Conservation (phyloP, 2,329 filamentous ascomycete species). For the Parastagonospora avenae region DNA sequence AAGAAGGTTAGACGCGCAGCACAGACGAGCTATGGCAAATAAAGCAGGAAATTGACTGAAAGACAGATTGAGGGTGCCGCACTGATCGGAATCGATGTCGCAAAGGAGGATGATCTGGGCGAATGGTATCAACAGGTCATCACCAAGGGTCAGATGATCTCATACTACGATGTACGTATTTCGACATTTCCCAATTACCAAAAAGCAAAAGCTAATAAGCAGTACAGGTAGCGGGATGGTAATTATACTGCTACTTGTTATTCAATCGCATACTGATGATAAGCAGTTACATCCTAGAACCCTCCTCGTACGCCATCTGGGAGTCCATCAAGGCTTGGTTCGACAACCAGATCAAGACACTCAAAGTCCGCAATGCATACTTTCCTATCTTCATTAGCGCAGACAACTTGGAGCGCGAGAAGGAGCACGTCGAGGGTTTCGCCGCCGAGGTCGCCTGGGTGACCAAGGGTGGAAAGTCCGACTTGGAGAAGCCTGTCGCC, state of each 20-base stretch:
- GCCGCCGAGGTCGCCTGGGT: slow-evolving; percentile 91
- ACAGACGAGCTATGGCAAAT: not conserved
- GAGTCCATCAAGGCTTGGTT: slow-evolving; percentile 66
- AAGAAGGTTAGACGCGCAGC: slow-evolving; percentile 47
- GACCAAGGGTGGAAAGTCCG: slow-evolving; percentile 86
- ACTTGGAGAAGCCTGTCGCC: slow-evolving; percentile 80
- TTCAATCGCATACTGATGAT: not conserved
- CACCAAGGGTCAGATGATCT: slow-evolving; percentile 94
- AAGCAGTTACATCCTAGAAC: slow-evolving; percentile 72
- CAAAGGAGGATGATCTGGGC: slow-evolving; percentile 85
- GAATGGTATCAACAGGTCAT: slow-evolving; percentile 98
- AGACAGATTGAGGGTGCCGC: slow-evolving; percentile 62
- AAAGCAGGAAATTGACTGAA: slow-evolving; percentile 21
- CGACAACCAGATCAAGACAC: slow-evolving; percentile 76
- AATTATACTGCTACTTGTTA: not conserved
- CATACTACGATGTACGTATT: slow-evolving; percentile 95
- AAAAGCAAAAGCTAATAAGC: slow-evolving; percentile 2
- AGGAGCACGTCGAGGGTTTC: slow-evolving; percentile 97
- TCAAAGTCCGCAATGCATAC: slow-evolving; percentile 94
- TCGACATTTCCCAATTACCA: not conserved
- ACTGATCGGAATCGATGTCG: slow-evolving; percentile 84
- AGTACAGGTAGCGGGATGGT: slow-evolving; percentile 36
- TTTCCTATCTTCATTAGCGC: slow-evolving; percentile 88
- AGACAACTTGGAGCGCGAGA: slow-evolving; percentile 84
- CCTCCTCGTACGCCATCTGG: slow-evolving; percentile 70